phyloP scores from a whole-genome alignment of 2,329 filamentous ascomycete species.

The Diaporthe eres region DNA sequence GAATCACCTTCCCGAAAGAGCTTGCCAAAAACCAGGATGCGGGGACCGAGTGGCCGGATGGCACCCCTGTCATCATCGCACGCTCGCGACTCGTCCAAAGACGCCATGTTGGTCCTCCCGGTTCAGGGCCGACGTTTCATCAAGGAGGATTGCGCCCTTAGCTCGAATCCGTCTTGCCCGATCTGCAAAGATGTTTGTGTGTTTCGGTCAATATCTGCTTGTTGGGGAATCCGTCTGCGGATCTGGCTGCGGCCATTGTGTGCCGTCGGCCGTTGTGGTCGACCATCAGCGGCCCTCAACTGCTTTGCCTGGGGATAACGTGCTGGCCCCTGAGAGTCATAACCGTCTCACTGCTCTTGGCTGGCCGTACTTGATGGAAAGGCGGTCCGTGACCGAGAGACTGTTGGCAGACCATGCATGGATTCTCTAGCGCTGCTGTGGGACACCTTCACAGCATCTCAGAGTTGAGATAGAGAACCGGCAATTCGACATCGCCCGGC shows the following conservation, averaged over 20 bases:
- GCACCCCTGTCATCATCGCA: background rate
- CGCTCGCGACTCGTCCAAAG: constrained; percentile 10
- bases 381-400: background rate
- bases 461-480: background rate
- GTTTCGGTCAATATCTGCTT: background rate
- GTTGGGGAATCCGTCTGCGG: background rate
- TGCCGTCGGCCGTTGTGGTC: background rate
- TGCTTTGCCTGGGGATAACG: background rate
- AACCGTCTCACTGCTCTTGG: background rate
- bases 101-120: constrained; percentile 6
- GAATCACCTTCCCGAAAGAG: background rate
- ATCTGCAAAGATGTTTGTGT: background rate
- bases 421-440: background rate
- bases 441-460: background rate
- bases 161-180: background rate
- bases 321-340: background rate
- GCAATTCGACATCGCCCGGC: background rate
- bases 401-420: background rate
- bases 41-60: background rate
- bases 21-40: background rate
- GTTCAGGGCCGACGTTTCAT: constrained; percentile 28
- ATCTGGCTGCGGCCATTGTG: background rate
- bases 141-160: constrained; percentile 14
- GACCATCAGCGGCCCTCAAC: background rate
- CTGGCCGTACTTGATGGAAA: background rate